These are phyloP conservation scores for Helianthus annuus DNA, from an alignment of 129 eudicot species.

Conservation along the genomic window HanXRQr2.0-SUNRISE NC_035445.2:127773281-127773780, in stretches of 20 bases:
- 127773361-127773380: slow-evolving; percentile 19
- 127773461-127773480: not conserved
- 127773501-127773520: not conserved
- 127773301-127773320: not conserved
- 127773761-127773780: not conserved
- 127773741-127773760: slow-evolving; percentile 10
- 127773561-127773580: slow-evolving; percentile 10
- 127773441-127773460: not conserved
- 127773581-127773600: slow-evolving; percentile 20
- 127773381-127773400: slow-evolving; percentile 4
- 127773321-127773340: not conserved
- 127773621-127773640: slow-evolving; percentile 5
- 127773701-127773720: not conserved
- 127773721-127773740: not conserved
- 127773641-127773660: slow-evolving; percentile 12
- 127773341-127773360: not conserved
- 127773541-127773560: not conserved
- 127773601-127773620: slow-evolving; percentile 18
- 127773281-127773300: not conserved
- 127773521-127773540: not conserved
- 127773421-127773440: slow-evolving; percentile 18
- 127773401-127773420: slow-evolving; percentile 10
- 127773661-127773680: not conserved
- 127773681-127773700: not conserved
- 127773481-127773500: slow-evolving; percentile 13